Base-by-base conservation (phyloP, 1,139 yeast species). In the Taphrina populina region DNA sequence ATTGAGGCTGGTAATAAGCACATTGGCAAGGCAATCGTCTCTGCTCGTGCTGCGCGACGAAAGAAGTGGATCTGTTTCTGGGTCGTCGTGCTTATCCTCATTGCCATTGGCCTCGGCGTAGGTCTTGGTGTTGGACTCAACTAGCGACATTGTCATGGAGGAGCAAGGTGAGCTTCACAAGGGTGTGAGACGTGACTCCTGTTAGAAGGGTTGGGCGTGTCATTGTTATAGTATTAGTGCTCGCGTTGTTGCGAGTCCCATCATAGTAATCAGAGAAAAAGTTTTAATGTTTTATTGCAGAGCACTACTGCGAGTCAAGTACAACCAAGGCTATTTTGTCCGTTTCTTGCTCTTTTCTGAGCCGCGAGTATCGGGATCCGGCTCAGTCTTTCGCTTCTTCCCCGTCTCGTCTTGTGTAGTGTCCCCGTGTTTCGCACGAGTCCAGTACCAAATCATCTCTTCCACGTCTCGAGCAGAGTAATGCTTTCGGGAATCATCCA, bases 1-100 rank as follows among this genome's bases (percentile, higher is more conserved):
- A 81, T 92, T 64, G 96, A 90, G 73, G 83, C 83, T 69, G 99
- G 97, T 70, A 88, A 88, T 41, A 95, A 95, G 15, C 95, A 94
- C 71, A 88, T 95, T 57, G 81, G 84, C 68, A 83, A 85, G 71
- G 99, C 98, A 13, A 90, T 88, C 59, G 80, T 78, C 64, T 80
- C 83, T 68, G 98, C 98, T 53, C 82, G 83, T 70, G 84, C 86
- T 65, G 95, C 95, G 54, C 83, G 98, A 76, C 87, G 76, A 71
- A 88, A 88, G 84, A 88, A 81, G 77, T 79, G 88, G 76, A 86
- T 94, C 83, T 86, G 96, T 71, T 77, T 82, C 65, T 73, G 81
- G 67, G 83, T 88, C 69, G 70, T 79, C 66, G 32, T 51, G 10
- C 30, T 57, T 33, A 57, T 57, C 39, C 23, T 57, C 17, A 47